Conservation (phyloP, 2,329 filamentous ascomycete species). For the Phialemonium atrogriseum region DNA sequence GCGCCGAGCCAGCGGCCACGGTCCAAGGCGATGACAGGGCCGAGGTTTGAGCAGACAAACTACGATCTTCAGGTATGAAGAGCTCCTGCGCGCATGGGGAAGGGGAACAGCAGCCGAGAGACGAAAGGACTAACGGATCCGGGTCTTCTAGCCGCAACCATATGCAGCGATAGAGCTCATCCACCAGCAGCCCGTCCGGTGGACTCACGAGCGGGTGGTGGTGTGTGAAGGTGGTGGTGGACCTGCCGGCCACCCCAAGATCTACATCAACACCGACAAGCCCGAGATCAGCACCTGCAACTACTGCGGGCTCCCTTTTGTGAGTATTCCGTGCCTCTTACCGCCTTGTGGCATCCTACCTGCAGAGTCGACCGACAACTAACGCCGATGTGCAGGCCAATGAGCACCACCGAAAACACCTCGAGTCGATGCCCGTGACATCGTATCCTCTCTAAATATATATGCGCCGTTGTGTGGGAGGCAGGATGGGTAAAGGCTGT, state of each 20-base stretch:
- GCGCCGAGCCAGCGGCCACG: constrained; percentile 77
- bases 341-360: constrained; percentile 1
- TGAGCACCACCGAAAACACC: constrained; percentile 76
- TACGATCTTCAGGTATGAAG: constrained; percentile 76
- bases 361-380: constrained; percentile 7
- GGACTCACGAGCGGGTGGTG: constrained; percentile 75
- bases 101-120: constrained; percentile 3
- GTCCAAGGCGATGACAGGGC: constrained; percentile 80
- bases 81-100: background rate
- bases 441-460: constrained; percentile 66
- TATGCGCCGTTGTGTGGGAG: background rate
- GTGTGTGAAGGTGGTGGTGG: constrained; percentile 91
- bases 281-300: constrained; percentile 83
- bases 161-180: constrained; percentile 89
- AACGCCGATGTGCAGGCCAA: constrained; percentile 56
- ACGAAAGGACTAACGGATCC: background rate
- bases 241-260: constrained; percentile 77
- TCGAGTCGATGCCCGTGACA: constrained; percentile 72
- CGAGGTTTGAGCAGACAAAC: constrained; percentile 94
- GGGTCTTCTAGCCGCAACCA: constrained; percentile 57
- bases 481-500: background rate
- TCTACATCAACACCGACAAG: constrained; percentile 98
- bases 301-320: constrained; percentile 91
- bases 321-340: no score
- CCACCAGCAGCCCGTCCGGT: constrained; percentile 89